phyloP scores from a whole-genome alignment of 139 green algal species.

The Limnomonas spitsbergensis region DNA sequence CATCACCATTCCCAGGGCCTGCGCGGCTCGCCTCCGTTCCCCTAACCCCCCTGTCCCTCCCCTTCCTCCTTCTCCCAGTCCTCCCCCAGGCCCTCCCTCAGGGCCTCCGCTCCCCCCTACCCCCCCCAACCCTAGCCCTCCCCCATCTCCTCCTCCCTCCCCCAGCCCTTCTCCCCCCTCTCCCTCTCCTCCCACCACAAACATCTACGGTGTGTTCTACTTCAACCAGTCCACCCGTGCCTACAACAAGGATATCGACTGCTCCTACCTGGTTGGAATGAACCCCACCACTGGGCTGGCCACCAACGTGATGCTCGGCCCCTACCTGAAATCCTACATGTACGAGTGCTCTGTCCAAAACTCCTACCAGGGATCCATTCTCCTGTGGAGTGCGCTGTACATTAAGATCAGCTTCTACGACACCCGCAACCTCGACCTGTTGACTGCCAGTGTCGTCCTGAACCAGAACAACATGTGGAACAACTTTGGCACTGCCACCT shows the following conservation, averaged over 20 bases:
- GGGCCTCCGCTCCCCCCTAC: not conserved
- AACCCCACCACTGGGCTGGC: not conserved
- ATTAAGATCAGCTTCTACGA: not conserved
- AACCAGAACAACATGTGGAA: conserved; percentile 1
- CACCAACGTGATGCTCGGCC: not conserved
- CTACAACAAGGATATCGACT: conserved; percentile 7
- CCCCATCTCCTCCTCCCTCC: not conserved
- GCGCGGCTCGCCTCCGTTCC: not conserved
- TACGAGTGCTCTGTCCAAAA: not conserved
- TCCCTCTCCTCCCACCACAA: not conserved
- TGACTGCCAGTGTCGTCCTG: not conserved
- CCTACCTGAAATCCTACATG: not conserved
- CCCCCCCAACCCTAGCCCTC: not conserved
- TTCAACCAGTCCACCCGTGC: conserved; percentile 3
- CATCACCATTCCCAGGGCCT: not conserved
- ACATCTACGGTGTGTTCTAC: not conserved
- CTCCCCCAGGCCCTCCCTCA: not conserved
- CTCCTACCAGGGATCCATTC: not conserved
- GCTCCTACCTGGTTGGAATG: not conserved
- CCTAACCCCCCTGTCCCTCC: not conserved
- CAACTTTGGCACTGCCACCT: not conserved
- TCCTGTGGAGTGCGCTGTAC: not conserved
- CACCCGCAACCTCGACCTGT: not conserved
- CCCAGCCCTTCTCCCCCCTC: not conserved
- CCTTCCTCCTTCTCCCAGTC: not conserved